A percentile compares a stretch with the other conserved stretches of the same genome.
Evolutionary conservation across 2,329 filamentous ascomycete genomes (phyloP).

Genomic region (Septoria linicola): DNA sequence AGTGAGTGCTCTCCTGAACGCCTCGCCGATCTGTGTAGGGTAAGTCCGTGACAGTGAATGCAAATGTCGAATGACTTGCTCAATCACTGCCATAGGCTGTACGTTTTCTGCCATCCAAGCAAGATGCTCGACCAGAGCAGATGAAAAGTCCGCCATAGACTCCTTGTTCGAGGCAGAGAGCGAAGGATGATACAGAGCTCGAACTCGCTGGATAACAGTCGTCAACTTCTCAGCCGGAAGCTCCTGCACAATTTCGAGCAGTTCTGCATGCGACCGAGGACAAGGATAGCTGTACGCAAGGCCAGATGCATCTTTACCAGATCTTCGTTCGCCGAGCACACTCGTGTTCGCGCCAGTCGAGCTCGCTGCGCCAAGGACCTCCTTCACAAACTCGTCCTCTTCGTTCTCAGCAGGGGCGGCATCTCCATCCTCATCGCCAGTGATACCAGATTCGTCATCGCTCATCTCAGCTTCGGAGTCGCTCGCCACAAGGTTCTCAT

Average conservation of each 20-base stretch:
- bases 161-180: constrained; percentile 81
- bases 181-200: constrained; percentile 88
- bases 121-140: constrained; percentile 66
- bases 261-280: constrained; percentile 72
- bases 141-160: constrained; percentile 69
- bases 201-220: constrained; percentile 81
- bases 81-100: constrained; percentile 63
- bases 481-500: constrained; percentile 82
- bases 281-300: constrained; percentile 85
- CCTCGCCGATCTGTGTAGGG: constrained; percentile 71
- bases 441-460: constrained; percentile 22
- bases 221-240: constrained; percentile 67
- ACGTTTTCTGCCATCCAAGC: constrained; percentile 55
- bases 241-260: constrained; percentile 63
- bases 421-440: constrained; percentile 32
- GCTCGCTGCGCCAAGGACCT: constrained; percentile 38
- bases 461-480: constrained; percentile 52
- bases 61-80: constrained; percentile 81
- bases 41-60: constrained; percentile 90
- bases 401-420: constrained; percentile 40
- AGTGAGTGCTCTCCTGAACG: constrained; percentile 72
- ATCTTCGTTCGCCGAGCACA: constrained; percentile 46
- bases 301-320: constrained; percentile 35
- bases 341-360: constrained; percentile 22
- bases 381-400: constrained; percentile 50